Conservation (phyloP, 2,329 filamentous ascomycete genomes). For the Drechmeria coniospora region DNA sequence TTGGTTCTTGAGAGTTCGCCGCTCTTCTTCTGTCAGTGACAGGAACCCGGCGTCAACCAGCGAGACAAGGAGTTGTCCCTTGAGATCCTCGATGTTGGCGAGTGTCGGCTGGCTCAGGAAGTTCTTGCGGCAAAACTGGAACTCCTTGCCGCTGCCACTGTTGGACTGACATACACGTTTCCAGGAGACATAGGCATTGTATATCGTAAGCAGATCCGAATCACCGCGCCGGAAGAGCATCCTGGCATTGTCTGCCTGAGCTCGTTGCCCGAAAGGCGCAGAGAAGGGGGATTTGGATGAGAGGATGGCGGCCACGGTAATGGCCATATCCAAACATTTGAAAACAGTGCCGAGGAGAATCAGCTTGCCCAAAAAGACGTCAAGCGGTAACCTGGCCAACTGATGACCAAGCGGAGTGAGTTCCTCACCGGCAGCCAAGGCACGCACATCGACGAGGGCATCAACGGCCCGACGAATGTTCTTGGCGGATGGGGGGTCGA, state of each 20-base stretch:
- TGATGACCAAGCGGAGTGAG: constrained; percentile 77
- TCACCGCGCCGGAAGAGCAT: constrained; percentile 70
- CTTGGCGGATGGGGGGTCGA: constrained; percentile 80
- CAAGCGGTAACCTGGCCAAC: constrained; percentile 74
- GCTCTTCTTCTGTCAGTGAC: constrained; percentile 57
- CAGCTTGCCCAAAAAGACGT: constrained; percentile 89
- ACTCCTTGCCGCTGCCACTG: constrained; percentile 50
- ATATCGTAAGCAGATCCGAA: constrained; percentile 82
- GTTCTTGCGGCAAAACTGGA: constrained; percentile 86
- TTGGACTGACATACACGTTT: constrained; percentile 62
- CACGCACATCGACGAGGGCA: constrained; percentile 82
- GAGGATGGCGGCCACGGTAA: constrained; percentile 83
- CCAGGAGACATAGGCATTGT: constrained; percentile 88
- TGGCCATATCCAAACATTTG: constrained; percentile 76
- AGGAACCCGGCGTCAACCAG: constrained; percentile 78
- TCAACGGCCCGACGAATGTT: constrained; percentile 91
- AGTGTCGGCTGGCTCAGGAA: constrained; percentile 83
- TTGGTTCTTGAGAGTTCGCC: constrained; percentile 49
- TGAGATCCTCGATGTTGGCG: constrained; percentile 86
- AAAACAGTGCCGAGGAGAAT: constrained; percentile 78
- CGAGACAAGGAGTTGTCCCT: constrained; percentile 74
- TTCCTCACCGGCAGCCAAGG: constrained; percentile 66
- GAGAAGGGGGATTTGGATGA: constrained; percentile 92
- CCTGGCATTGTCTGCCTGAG: constrained; percentile 67
- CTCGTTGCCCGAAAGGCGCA: constrained; percentile 67